Evolutionary conservation across 1,139 yeast species (phyloP), one percentile per base, ranked within the genome.

Genomic region (Groenewaldozyma sp.): DNA sequence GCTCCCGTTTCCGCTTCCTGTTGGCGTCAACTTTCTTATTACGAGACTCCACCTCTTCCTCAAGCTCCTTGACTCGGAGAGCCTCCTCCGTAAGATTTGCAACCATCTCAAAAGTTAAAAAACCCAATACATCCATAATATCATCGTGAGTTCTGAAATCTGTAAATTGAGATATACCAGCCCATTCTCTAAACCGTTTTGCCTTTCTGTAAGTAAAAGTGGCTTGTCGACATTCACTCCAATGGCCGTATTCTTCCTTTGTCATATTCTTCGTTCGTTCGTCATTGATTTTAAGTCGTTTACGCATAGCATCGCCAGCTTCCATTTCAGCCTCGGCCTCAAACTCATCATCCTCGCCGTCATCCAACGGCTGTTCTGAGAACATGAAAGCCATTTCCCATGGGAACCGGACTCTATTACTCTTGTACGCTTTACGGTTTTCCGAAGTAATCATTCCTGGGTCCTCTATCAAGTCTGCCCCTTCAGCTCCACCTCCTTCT

Each of bases 141-240:
- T 91, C 99, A 61, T 91, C 98, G 55, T 83, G 84, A 2, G 97
- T 95, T 53, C 93, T 76, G 17, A 93, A 76, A 48, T 93, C 98
- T 16, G 94, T 82, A 36, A 93, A 63, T 42, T 78, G 82, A 0
- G 86, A 65, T 37, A 91, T 76, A 16, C 93, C 94, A 5, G 95
- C 93, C 98, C 98, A 91, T 56, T 91, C 99, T 55, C 94, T 73
- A 57, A 91, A 91, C 54, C 96, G 68, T 58, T 88, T 86, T 14
- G 83, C 84, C 59, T 93, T 91, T 52, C 97, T 71, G 55, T 87
- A 91, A 0, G 98, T 93, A 58, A 91, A 93, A 42, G 94, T 80
- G 1, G 98, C 98, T 59, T 91, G 98, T 49, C 99, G 75, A 63
- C 98, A 91, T 58, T 91, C 99, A 11, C 95, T 82, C 96, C 97